A percentile compares a stretch with the other conserved stretches of the same genome.
Conservation (phyloP, 352 stramenopile species). For the Phytophthora cactorum region DNA sequence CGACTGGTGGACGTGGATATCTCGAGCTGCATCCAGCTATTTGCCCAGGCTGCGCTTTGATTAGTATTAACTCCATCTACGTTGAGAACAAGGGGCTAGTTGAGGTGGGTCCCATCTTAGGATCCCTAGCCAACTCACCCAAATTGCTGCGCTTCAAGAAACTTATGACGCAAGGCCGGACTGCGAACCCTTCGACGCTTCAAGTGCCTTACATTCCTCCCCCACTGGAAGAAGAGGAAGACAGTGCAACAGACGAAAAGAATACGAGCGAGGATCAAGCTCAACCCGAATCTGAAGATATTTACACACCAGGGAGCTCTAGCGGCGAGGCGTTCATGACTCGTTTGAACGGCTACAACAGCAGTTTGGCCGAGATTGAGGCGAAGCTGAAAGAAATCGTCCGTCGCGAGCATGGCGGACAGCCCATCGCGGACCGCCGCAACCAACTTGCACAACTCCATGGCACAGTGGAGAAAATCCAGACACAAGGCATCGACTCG, state of each 20-base stretch:
- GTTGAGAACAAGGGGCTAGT: conserved; percentile 76
- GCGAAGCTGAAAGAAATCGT: conserved; percentile 60
- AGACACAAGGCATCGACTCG: conserved; percentile 80
- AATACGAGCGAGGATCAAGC: conserved; percentile 22
- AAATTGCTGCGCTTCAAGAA: conserved; percentile 90
- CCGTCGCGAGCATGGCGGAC: conserved; percentile 47
- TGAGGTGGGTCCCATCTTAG: conserved; percentile 77
- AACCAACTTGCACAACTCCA: conserved; percentile 80
- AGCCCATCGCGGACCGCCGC: conserved; percentile 49
- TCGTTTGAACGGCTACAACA: conserved; percentile 52
- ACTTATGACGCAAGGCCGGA: conserved; percentile 74
- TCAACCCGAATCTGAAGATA: conserved; percentile 34
- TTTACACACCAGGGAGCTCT: conserved; percentile 16
- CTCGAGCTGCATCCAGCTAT: conserved; percentile 85
- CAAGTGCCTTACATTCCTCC: conserved; percentile 74
- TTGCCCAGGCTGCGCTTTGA: conserved; percentile 73
- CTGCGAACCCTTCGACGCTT: conserved; percentile 77
- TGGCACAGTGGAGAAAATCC: conserved; percentile 77
- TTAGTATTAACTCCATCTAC: conserved; percentile 81
- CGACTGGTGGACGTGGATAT: conserved; percentile 71
- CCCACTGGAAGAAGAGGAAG: conserved; percentile 49
- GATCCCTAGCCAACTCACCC: conserved; percentile 50
- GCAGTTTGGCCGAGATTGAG: conserved; percentile 56
- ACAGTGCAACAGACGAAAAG: conserved; percentile 22
- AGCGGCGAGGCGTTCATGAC: conserved; percentile 48